Evolutionary conservation across 2,329 filamentous ascomycete genomes (phyloP).

Genomic region (Emydomyces testavorans): DNA sequence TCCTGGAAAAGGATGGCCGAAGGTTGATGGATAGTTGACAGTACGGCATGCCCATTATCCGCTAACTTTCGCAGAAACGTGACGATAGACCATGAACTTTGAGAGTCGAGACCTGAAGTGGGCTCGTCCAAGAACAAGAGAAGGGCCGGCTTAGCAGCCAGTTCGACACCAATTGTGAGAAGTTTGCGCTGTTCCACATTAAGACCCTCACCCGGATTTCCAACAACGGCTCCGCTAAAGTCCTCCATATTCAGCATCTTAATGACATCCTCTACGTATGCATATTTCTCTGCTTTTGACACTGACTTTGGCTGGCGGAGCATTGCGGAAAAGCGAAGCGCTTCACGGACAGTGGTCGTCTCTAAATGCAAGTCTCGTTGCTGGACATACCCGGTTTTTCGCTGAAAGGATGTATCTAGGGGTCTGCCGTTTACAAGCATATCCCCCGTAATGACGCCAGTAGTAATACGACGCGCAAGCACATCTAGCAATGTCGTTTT

Average conservation of each 20-base stretch:
- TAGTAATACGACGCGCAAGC: constrained; percentile 46
- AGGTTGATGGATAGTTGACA: constrained; percentile 90
- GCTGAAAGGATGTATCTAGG: constrained; percentile 48
- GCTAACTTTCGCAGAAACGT: constrained; percentile 75
- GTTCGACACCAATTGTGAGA: constrained; percentile 82
- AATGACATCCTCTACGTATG: constrained; percentile 79
- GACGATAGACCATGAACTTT: constrained; percentile 82
- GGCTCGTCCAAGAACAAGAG: constrained; percentile 86
- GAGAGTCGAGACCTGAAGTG: constrained; percentile 79
- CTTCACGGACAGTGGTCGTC: constrained; percentile 77
- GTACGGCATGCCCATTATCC: constrained; percentile 73
- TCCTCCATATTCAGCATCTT: constrained; percentile 76
- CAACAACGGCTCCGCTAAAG: constrained; percentile 78
- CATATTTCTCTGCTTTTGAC: constrained; percentile 60
- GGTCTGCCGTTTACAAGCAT: constrained; percentile 54
- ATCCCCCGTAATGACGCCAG: constrained; percentile 54
- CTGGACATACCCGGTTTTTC: constrained; percentile 57
- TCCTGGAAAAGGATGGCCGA: constrained; percentile 83
- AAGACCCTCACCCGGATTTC: constrained; percentile 66
- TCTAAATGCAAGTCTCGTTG: constrained; percentile 67
- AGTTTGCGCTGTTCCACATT: constrained; percentile 55
- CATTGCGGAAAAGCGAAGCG: constrained; percentile 70
- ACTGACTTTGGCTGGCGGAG: constrained; percentile 70
- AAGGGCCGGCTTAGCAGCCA: constrained; percentile 77
- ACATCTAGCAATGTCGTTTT: constrained; percentile 51